Evolutionary conservation across 345 rosid species (phyloP), one percentile per base, ranked within the genome.

Genomic region (Cardamine chenopodiifolia): DNA sequence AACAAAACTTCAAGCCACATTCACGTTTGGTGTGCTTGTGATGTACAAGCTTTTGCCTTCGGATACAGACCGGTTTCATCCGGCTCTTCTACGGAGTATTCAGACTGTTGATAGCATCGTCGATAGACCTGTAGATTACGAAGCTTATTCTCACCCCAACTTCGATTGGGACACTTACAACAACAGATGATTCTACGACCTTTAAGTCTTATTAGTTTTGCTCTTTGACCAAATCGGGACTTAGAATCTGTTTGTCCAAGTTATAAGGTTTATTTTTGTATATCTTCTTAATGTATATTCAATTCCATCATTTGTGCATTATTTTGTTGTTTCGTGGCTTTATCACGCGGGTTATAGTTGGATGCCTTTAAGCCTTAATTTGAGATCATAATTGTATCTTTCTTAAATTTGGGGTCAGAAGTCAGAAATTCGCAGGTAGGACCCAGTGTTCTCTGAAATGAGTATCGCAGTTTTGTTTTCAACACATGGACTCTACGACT

Each of bases 1-100:
- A 29, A 89, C 84, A 4, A 95, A 90, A 91, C 88, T 95, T 80
- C 99, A 95, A 83, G 99, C 99, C 61, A 90, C 92, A 77, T 89
- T 95, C 81, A 90, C 96, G 1, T 96, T 95, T 26, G 97, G 96
- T 20, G 74, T 92, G 74, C 75, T 92, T 64, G 90, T 95, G 49
- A 78, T 89, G 83, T 90, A 90, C 85, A 95, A 92, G 83, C 77
- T 95, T 48, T 72, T 95, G 75, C 99, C 97, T 74, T 86, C 92
- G 7, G 88, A 88, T 74, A 79, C 73, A 40, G 91, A 89, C 65
- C 70, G 82, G 67, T 85, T 80, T 74, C 92, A 85, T 3, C 87
- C 93, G n/a, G 86, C 87, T 39, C 83, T 90, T 28, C 83, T 95
- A 73, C 86, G 89, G 71, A 90, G 87, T 45, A 77, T 92, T 18